Base-by-base conservation (phyloP, 768 basidiomycete species). In the Mycena kentingensis region DNA sequence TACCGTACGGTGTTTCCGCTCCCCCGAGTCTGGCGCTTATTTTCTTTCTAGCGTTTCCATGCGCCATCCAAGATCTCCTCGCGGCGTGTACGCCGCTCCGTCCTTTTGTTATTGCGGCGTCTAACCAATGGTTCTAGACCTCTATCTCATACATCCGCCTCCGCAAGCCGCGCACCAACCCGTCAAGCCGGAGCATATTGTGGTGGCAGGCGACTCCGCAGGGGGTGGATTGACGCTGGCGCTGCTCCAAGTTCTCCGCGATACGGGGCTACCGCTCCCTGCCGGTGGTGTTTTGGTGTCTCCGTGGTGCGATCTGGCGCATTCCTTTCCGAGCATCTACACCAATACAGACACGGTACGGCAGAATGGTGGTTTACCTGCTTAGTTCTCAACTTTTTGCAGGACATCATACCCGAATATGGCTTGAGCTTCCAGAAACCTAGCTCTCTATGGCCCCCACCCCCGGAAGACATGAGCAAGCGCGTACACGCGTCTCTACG, bases 261-360 rank as follows among this genome's bases (percentile, higher is more conserved):
- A 99, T 67, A 71, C 80, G 1, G 85, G 82, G 2, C 73, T 95
- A 21, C 93, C 93, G 5, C 58, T 80, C 38, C 96, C 95, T 3
- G 91, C 93, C 2, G 97, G 93, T 6, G 93, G 85, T 1, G 77
- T 96, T 16, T 73, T 98, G 34, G 88, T 98, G 57, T 94, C 91
- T 24, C 97, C 97, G 0, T 98, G 96, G 90, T 89, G 78, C 65
- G 81, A 81, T 68, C 71, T 98, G n/a, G 95, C 92, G 0, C 97
- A 98, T 67, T 94, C 91, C 0, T 98, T 98, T 68, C 90, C 93
- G 0, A 93, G 90, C 61, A 80, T 95, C 39, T 80, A 91, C 62
- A 73, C 77, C 32, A 98, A 98, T 66, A 93, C 91, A 2, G 77
- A 81, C 3, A 93, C 93, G 45, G 93, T 90, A 60, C 57, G 77